Percentiles rank a stretch among this genome's conserved stretches.
Conservation (phyloP, 306 rosid genomes). For the Trichosanthes cucumerina region DNA sequence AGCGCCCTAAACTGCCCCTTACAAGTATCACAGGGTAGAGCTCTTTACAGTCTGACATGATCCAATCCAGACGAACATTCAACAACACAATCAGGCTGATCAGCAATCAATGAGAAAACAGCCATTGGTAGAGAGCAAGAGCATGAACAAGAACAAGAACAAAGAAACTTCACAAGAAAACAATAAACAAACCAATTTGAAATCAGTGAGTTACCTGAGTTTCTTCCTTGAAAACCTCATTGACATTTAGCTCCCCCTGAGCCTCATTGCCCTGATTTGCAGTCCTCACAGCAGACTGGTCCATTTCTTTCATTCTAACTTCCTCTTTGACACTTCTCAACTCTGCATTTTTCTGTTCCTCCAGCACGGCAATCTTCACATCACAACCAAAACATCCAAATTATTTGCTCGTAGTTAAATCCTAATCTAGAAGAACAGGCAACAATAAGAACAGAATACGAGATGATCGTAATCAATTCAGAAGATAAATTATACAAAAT, state of each 20-base stretch:
- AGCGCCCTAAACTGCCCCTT: too few species aligned
- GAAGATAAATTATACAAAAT: neutral
- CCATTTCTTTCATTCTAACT: slow-evolving; percentile 7
- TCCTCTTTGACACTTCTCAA: slow-evolving; percentile 31
- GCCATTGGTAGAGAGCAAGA: neutral
- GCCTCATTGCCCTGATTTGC: slow-evolving; percentile 19
- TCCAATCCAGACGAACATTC: neutral
- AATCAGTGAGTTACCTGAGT: slow-evolving; percentile 27
- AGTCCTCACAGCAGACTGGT: slow-evolving; percentile 15
- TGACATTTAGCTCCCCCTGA: slow-evolving; percentile 25
- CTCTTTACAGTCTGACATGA: neutral
- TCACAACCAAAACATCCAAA: neutral
- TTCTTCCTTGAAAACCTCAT: slow-evolving; percentile 38
- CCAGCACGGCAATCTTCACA: slow-evolving; percentile 67
- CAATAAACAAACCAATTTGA: neutral
- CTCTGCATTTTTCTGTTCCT: slow-evolving; percentile 54
- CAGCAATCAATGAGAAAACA: neutral
- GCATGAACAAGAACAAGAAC: neutral
- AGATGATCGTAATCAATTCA: neutral
- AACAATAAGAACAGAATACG: neutral
- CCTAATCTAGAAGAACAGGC: neutral
- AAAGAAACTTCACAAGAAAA: neutral
- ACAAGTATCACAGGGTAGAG: neutral
- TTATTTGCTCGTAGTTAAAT: neutral
- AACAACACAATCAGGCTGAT: too few species aligned